phyloP scores from a whole-genome alignment of 1,284 basidiomycete genomes.

The Ceratobasidium sp. region DNA sequence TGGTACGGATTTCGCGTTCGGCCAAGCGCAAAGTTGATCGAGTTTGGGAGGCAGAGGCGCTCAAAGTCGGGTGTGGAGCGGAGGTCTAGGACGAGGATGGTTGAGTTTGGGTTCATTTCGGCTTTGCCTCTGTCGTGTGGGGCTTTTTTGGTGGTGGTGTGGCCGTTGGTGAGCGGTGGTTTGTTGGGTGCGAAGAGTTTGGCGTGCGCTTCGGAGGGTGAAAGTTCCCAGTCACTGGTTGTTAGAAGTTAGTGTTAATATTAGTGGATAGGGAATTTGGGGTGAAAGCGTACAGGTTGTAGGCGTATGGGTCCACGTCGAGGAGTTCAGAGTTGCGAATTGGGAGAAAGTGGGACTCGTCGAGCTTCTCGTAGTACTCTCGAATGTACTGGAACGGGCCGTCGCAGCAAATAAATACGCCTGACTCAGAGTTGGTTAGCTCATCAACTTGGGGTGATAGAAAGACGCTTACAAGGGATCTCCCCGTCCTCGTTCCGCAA shows the following conservation, averaged over 20 bases:
- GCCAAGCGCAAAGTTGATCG: constrained; percentile 18
- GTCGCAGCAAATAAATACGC: constrained; percentile 31
- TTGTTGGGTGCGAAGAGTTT: constrained; percentile 9
- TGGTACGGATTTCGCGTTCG: constrained; percentile 22
- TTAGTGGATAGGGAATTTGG: too few relatives aligned
- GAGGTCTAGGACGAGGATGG: constrained; percentile 15
- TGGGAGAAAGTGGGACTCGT: constrained; percentile 22
- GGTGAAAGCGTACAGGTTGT: constrained; percentile 6
- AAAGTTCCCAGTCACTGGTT: constrained; percentile 18
- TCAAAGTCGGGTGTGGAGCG: neutral
- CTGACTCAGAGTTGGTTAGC: neutral
- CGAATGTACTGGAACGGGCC: constrained; percentile 32
- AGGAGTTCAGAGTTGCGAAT: constrained; percentile 26
- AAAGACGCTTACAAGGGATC: constrained; percentile 15
- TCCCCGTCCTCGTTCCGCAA: constrained; percentile 27
- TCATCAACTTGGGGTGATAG: neutral
- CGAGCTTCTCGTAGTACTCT: constrained; percentile 34
- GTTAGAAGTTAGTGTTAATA: neutral
- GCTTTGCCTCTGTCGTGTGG: constrained; percentile 27
- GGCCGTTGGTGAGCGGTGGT: constrained; percentile 7
- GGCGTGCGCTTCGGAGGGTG: neutral
- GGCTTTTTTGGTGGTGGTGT: neutral
- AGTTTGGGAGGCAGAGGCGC: neutral
- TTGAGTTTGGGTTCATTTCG: constrained; percentile 9
- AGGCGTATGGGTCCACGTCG: constrained; percentile 22